phyloP scores from a whole-genome alignment of 805 yeast genomes.

The Lipomyces spencermartinsiae region DNA sequence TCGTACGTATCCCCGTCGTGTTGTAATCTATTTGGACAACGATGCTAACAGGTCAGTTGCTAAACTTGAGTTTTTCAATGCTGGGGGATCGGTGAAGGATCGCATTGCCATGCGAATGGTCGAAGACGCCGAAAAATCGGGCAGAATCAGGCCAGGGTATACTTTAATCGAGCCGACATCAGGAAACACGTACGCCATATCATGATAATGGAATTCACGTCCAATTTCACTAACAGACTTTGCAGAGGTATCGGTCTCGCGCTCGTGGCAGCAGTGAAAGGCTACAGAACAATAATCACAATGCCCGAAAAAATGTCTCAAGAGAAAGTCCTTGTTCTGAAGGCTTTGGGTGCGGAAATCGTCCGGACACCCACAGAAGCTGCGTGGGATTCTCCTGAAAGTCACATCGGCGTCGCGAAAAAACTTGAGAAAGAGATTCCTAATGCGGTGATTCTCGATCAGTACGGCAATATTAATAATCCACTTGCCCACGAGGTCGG shows the following conservation, averaged over 20 bases:
- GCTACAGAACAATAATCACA: conserved; percentile 85
- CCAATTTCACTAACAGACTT: not conserved
- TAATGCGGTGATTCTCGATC: conserved; percentile 83
- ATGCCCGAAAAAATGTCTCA: conserved; percentile 92
- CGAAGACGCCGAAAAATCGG: conserved; percentile 79
- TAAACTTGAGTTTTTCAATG: conserved; percentile 81
- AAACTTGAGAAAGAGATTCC: conserved; percentile 83
- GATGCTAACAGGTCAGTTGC: conserved; percentile 54
- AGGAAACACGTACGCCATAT: conserved; percentile 65
- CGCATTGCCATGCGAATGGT: conserved; percentile 88
- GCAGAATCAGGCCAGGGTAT: conserved; percentile 77
- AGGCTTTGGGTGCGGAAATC: conserved; percentile 89
- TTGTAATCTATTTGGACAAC: not conserved
- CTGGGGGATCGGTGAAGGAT: conserved; percentile 91
- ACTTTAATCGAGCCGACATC: conserved; percentile 89
- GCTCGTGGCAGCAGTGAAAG: conserved; percentile 82
- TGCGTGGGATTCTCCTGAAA: conserved; percentile 91
- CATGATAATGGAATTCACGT: not conserved
- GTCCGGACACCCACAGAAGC: conserved; percentile 92
- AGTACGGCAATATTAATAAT: conserved; percentile 77
- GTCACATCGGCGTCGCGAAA: conserved; percentile 87
- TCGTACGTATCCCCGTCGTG: conserved; percentile 29
- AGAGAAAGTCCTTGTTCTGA: conserved; percentile 85
- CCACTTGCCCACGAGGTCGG: conserved; percentile 85
- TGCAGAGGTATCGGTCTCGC: conserved; percentile 80